A percentile compares a stretch with the other conserved stretches of the same genome.
phyloP scores from a whole-genome alignment of 352 stramenopile species.

The Phytophthora cactorum region DNA sequence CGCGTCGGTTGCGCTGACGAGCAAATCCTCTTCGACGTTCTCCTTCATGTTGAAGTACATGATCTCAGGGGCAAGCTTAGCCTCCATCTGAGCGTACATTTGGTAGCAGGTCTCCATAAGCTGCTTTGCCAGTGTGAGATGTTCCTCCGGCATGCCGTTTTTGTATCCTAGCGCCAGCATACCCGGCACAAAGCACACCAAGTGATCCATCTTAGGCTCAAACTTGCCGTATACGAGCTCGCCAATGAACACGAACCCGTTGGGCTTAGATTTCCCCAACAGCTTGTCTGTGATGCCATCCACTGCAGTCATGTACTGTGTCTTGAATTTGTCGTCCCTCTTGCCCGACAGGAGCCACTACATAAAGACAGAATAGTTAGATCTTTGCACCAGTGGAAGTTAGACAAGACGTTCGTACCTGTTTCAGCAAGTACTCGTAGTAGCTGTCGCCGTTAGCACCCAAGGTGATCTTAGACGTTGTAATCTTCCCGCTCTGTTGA shows the following conservation, averaged over 20 bases:
- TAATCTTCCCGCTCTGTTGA: constrained; percentile 45
- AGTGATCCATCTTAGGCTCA: constrained; percentile 86
- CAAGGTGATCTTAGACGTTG: constrained; percentile 64
- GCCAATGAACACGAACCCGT: constrained; percentile 68
- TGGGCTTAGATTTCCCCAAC: constrained; percentile 62
- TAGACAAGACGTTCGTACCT: constrained; percentile 38
- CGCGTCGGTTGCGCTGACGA: constrained; percentile 63
- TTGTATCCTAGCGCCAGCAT: constrained; percentile 85
- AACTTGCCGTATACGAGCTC: constrained; percentile 66
- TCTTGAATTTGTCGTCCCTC: constrained; percentile 73
- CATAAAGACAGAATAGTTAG: constrained; percentile 1
- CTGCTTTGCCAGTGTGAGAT: constrained; percentile 79
- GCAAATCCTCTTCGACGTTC: constrained; percentile 52
- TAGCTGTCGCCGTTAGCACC: constrained; percentile 84
- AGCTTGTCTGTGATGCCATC: constrained; percentile 66
- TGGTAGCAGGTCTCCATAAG: constrained; percentile 88
- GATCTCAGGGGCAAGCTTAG: constrained; percentile 90
- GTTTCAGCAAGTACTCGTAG: constrained; percentile 88
- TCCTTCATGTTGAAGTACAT: constrained; percentile 77
- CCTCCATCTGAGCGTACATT: constrained; percentile 84
- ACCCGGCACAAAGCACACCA: constrained; percentile 91
- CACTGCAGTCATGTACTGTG: constrained; percentile 69
- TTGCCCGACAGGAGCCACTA: constrained; percentile 81
- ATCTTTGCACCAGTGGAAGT: background rate
- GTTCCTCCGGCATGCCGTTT: constrained; percentile 66